Evolutionary conservation across 2,329 filamentous ascomycete species (phyloP).

Genomic region (Aspergillus udagawae): DNA sequence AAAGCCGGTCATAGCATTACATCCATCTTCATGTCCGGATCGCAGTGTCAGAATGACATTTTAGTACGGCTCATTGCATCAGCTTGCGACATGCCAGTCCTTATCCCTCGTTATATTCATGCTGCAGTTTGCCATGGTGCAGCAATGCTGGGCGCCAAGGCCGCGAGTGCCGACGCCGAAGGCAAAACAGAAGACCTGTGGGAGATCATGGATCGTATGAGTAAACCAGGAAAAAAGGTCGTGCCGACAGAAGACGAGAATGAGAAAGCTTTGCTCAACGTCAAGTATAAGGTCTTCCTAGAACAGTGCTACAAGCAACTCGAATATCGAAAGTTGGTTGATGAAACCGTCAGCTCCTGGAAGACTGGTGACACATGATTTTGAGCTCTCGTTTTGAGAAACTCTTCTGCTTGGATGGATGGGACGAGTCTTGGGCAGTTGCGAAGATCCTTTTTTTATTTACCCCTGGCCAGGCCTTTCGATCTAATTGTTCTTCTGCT

Average conservation of each 20-base stretch:
- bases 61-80: slow-evolving; percentile 90
- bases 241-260: slow-evolving; percentile 66
- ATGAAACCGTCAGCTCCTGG: slow-evolving; percentile 55
- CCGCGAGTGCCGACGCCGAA: slow-evolving; percentile 74
- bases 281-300: slow-evolving; percentile 94
- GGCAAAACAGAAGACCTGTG: slow-evolving; percentile 83
- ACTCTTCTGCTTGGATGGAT: neutral
- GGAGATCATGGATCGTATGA: slow-evolving; percentile 97
- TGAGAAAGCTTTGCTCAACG: slow-evolving; percentile 75
- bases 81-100: slow-evolving; percentile 83
- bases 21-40: slow-evolving; percentile 98
- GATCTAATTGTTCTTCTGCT: neutral
- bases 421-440: neutral
- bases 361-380: slow-evolving; percentile 7
- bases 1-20: slow-evolving; percentile 77
- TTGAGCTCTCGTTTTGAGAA: neutral
- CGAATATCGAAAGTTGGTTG: slow-evolving; percentile 72
- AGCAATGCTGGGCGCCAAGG: slow-evolving; percentile 96
- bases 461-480: neutral
- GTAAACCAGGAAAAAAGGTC: slow-evolving; percentile 83
- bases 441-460: neutral
- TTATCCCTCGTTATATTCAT: slow-evolving; percentile 90
- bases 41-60: slow-evolving; percentile 92
- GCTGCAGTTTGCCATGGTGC: slow-evolving; percentile 97
- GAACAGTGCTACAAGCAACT: slow-evolving; percentile 87